Base-by-base conservation (phyloP, 306 rosid species). In the Dryas alaskensis region DNA sequence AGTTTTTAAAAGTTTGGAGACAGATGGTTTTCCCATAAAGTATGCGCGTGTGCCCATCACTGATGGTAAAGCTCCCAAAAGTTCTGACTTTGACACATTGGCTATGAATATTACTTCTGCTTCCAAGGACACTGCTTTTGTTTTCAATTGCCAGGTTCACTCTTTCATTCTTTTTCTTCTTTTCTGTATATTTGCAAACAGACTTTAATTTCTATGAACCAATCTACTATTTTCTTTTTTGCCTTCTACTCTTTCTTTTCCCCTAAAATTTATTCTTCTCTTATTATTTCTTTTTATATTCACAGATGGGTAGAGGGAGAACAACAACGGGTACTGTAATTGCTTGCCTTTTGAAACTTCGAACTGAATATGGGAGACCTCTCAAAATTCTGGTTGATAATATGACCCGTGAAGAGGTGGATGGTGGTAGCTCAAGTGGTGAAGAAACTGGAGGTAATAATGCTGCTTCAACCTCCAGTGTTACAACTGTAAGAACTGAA, bases 21-120 rank as follows among this genome's bases (percentile, higher is more conserved):
- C 75, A 69, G 93, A 86, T 43, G 93, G 93, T 68, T 92, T 89
- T 82, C 93, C 98, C 62, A 76, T 89, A 74, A 89, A 86, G 88
- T 89, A 92, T 84, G 98, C 98, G 9, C 98, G 98, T 69, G 93
- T 92, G 10, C 98, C 98, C 78, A 92, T 88, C 75, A 92, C 98
- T 14, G 96, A 92, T 53, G 96, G 98, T 73, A 92, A 92, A 87
- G 98, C 96, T 78, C 96, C 98, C 27, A 88, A 88, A 83, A 88
- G 96, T 83, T 92, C 98, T 8, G 98, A 89, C 82, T 84, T 92
- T 42, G 94, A 92, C 76, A 81, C 84, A 40, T 63, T 92, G 87
- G 87, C 96, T 25, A 68, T 65, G 72, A 89, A 92, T 90, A 89
- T 88, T 72, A 87, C 90, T 77, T 92, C 92, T 79, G 87, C 98